A percentile compares a stretch with the other conserved stretches of the same genome.
Conservation (phyloP, 345 rosid species). For the Citropsis articulata region DNA sequence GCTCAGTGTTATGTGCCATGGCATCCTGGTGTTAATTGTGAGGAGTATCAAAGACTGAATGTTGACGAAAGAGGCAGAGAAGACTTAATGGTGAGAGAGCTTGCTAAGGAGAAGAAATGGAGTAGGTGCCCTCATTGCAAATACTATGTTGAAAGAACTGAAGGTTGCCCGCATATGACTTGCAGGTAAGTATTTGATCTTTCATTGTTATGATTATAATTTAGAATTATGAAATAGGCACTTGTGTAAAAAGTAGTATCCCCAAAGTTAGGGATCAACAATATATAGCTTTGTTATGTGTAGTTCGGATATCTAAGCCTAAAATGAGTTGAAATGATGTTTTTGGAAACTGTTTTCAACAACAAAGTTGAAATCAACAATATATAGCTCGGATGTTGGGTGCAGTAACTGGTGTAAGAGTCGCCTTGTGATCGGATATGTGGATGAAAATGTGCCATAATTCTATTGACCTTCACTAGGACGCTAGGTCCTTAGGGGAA, state of each 20-base stretch:
- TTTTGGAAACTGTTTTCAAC: background rate
- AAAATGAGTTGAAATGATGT: too few relatives aligned
- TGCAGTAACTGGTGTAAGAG: background rate
- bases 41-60: slow-evolving; percentile 28
- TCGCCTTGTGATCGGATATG: too few relatives aligned
- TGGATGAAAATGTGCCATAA: too few relatives aligned
- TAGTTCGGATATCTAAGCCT: background rate
- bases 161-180: slow-evolving; percentile 41
- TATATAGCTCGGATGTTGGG: too few relatives aligned
- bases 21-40: slow-evolving; percentile 41
- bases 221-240: background rate
- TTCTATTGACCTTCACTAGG: too few relatives aligned
- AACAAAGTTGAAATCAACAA: background rate
- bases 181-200: slow-evolving; percentile 36
- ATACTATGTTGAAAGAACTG: slow-evolving; percentile 39
- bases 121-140: slow-evolving; percentile 44
- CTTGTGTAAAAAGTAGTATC: background rate
- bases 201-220: background rate
- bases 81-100: slow-evolving; percentile 40
- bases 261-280: background rate
- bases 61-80: slow-evolving; percentile 40
- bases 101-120: slow-evolving; percentile 42
- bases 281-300: too few relatives aligned
- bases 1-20: slow-evolving; percentile 39
- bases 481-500: too few relatives aligned